Evolutionary conservation across 192 early-diverging fungal genomes (phyloP), one percentile per base, ranked within the genome.

Genomic region (Spizellomyces punctatus): DNA sequence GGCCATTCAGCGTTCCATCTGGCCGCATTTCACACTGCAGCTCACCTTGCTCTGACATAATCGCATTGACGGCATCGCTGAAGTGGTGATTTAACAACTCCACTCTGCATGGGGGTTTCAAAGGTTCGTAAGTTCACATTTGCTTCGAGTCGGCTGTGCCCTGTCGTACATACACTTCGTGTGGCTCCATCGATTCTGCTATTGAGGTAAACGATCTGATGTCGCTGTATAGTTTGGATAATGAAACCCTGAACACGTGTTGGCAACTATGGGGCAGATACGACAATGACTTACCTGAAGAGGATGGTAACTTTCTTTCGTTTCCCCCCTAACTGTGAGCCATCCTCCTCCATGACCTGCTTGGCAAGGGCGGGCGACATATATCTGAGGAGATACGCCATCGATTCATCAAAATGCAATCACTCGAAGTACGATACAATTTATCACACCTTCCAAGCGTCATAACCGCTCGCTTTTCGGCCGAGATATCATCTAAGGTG

Each of bases 321-420:
- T 61, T 62, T 82, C 5, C 84, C 84, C 5, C 84, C 84, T 17
- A 85, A 74, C 63, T 81, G 78, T 27, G 76, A 69, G 14, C 75
- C 78, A 41, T 73, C 83, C 59, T 85, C 84, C 49, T 83, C 80
- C 84, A 85, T 85, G 2, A 85, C 84, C 58, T 85, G 84, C 54
- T 85, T 85, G 6, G 80, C 84, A 10, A 85, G 64, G 8, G 84
- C 79, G 10, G 84, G 84, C 3, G 82, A 84, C 84, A 85, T 85
- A 65, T 85, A 85, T 56, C 78, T 79, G 45, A 42, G 41, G 60
- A 16, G 12, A 19, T n/a, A 27, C 5, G 10, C 1, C 14, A n/a
- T 54, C 17, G 17, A 54, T 54, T n/a, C 50, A 54, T 54, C 50
- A 36, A 36, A 36, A 36, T 36, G 27, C 0, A 36, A 36, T 4